phyloP scores from a whole-genome alignment of 2,329 filamentous ascomycete species.

The Cercospora zeae-maydis region DNA sequence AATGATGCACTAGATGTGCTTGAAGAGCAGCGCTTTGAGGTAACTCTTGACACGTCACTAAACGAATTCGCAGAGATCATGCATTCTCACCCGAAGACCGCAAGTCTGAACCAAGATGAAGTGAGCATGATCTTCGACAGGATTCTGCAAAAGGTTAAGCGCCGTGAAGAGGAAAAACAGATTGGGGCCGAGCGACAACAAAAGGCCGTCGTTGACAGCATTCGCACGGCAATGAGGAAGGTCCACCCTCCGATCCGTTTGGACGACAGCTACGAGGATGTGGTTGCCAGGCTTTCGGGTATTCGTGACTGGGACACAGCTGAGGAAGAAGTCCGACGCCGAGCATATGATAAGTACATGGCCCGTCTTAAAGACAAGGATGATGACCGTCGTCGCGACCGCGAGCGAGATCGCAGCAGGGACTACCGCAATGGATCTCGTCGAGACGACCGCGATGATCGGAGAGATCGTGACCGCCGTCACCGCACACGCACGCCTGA shows the following conservation, averaged over 20 bases:
- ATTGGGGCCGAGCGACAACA: slow-evolving; percentile 78
- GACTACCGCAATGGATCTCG: slow-evolving; percentile 51
- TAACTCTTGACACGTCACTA: slow-evolving; percentile 79
- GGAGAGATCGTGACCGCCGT: slow-evolving; percentile 45
- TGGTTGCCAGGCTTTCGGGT: slow-evolving; percentile 74
- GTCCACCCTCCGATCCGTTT: slow-evolving; percentile 76
- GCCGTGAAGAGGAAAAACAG: slow-evolving; percentile 77
- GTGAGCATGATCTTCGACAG: slow-evolving; percentile 80
- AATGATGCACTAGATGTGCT: slow-evolving; percentile 35
- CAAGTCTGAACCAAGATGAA: slow-evolving; percentile 77
- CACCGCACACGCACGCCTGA: slow-evolving; percentile 71
- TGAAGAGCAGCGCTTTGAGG: slow-evolving; percentile 82
- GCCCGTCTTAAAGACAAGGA: slow-evolving; percentile 80
- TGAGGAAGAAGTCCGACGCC: slow-evolving; percentile 75
- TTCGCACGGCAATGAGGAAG: slow-evolving; percentile 83
- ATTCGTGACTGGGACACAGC: slow-evolving; percentile 82
- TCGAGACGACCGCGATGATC: slow-evolving; percentile 41
- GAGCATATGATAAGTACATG: slow-evolving; percentile 88
- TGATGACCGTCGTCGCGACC: slow-evolving; percentile 55
- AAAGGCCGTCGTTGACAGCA: slow-evolving; percentile 75
- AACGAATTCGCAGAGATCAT: slow-evolving; percentile 83
- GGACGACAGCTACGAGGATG: slow-evolving; percentile 83
- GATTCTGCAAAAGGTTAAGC: slow-evolving; percentile 79
- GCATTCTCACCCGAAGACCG: slow-evolving; percentile 81
- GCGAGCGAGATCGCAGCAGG: slow-evolving; percentile 33